Evolutionary conservation across 2,329 filamentous ascomycete species (phyloP).

Genomic region (Orbilia blumenaviensis): DNA sequence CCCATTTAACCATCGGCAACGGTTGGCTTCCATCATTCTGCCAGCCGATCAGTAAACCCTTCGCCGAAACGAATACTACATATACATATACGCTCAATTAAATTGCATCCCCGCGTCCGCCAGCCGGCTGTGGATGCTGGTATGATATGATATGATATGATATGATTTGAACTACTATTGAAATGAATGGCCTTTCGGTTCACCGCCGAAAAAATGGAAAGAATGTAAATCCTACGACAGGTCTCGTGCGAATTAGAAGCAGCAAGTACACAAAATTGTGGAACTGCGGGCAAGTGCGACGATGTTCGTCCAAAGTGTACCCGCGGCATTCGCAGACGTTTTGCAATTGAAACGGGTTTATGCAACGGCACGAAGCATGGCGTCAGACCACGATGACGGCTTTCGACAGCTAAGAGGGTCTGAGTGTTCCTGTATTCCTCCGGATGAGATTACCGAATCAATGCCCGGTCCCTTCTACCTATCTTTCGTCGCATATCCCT

Average conservation of each 20-base stretch:
- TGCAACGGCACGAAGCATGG: constrained; percentile 24
- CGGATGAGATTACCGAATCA: constrained; percentile 37
- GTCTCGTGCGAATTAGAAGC: neutral
- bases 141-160: too few species aligned
- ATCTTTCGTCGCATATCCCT: constrained; percentile 19
- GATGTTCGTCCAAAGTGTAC: neutral
- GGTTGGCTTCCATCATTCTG: constrained; percentile 19
- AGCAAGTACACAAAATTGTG: neutral
- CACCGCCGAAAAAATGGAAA: constrained; percentile 28
- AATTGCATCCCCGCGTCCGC: too few species aligned
- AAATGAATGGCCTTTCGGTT: constrained; percentile 29
- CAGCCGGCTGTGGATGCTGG: neutral
- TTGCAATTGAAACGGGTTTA: constrained; percentile 17
- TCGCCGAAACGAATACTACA: neutral
- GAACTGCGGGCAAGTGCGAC: constrained; percentile 10
- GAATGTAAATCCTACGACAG: neutral
- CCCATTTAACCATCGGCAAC: constrained; percentile 30
- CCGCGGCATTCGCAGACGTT: constrained; percentile 1
- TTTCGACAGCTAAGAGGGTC: neutral
- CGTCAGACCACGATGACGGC: constrained; percentile 17
- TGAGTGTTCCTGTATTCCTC: constrained; percentile 19
- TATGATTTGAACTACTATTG: too few species aligned
- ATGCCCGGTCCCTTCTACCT: constrained; percentile 42
- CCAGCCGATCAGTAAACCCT: constrained; percentile 23
- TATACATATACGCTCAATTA: neutral